A percentile compares a stretch with the other conserved stretches of the same genome.
These are phyloP conservation scores for Monascus purpureus DNA, from an alignment of 495 filamentous ascomycete species.

Conservation along the genomic window DNA sequence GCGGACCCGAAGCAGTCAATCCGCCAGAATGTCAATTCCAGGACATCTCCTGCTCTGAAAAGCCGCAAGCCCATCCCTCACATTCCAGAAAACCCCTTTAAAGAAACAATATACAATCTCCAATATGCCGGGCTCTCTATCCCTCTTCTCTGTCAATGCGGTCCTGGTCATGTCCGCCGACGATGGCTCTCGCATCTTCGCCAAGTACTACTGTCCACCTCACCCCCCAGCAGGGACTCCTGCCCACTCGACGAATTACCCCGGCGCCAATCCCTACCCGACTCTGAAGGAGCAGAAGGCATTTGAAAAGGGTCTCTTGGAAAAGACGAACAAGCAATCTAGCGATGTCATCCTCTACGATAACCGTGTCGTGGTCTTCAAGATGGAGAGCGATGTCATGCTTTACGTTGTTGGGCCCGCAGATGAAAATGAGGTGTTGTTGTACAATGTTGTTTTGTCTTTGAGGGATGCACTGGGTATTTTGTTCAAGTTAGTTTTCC, in stretches of 20 bases:
- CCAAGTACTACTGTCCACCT: conserved; percentile 88
- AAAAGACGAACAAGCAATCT: conserved; percentile 91
- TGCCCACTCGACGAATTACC: conserved; percentile 38
- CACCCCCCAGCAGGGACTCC: conserved; percentile 50
- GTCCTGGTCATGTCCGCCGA: conserved; percentile 81
- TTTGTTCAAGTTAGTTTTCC: conserved; percentile 64
- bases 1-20: too few species aligned
- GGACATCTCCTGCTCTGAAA: too few species aligned
- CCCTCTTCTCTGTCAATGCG: conserved; percentile 84
- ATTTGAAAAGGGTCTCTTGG: conserved; percentile 90
- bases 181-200: conserved; percentile 79
- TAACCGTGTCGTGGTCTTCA: conserved; percentile 88
- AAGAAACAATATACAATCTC: conserved; percentile 5
- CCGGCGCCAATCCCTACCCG: conserved; percentile 67
- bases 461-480: conserved; percentile 81
- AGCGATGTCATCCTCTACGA: conserved; percentile 96
- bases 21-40: too few species aligned
- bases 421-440: conserved; percentile 92
- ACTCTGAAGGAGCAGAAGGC: conserved; percentile 83
- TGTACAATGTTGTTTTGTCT: conserved; percentile 85
- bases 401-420: conserved; percentile 85
- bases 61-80: background rate
- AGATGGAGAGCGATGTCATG: conserved; percentile 94
- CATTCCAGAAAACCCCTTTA: background rate
- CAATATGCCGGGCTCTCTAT: conserved; percentile 42